Percentiles rank a stretch among this genome's conserved stretches.
Evolutionary conservation across 2,329 filamentous ascomycete species (phyloP).

Genomic region (Rachicladosporium sp.): DNA sequence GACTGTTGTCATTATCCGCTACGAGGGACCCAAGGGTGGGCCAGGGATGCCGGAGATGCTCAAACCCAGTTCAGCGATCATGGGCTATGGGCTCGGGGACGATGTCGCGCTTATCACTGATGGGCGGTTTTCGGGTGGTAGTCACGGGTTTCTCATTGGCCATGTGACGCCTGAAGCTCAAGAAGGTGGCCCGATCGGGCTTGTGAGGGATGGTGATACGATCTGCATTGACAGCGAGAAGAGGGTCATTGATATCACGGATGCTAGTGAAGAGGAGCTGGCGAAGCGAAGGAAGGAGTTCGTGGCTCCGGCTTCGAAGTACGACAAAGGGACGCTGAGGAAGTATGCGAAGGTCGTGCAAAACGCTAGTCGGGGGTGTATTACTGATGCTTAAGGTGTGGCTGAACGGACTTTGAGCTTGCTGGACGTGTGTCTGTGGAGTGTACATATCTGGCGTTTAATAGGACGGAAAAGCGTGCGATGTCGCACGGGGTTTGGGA

Average conservation of each 20-base stretch:
- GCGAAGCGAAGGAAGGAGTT: constrained; percentile 39
- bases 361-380: constrained; percentile 47
- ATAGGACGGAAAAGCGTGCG: too few relatives aligned
- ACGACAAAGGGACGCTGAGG: constrained; percentile 45
- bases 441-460: too few relatives aligned
- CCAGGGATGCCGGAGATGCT: constrained; percentile 68
- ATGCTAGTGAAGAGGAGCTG: constrained; percentile 53
- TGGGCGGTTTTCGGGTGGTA: constrained; percentile 66
- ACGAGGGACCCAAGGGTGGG: constrained; percentile 61
- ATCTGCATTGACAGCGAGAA: constrained; percentile 75
- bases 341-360: constrained; percentile 46
- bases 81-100: constrained; percentile 60
- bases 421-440: too few relatives aligned
- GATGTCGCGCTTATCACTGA: constrained; percentile 66
- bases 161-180: constrained; percentile 82
- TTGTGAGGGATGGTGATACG: constrained; percentile 68
- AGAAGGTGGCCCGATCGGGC: constrained; percentile 71
- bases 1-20: constrained; percentile 63
- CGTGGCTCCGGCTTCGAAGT: constrained; percentile 43
- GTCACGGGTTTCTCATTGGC: constrained; percentile 76
- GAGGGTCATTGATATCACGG: constrained; percentile 48
- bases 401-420: too few relatives aligned
- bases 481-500: too few relatives aligned
- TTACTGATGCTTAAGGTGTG: constrained; percentile 36
- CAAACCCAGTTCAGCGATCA: constrained; percentile 59